Base-by-base conservation (phyloP, 2,329 filamentous ascomycete species). In the Xylaria sp. region DNA sequence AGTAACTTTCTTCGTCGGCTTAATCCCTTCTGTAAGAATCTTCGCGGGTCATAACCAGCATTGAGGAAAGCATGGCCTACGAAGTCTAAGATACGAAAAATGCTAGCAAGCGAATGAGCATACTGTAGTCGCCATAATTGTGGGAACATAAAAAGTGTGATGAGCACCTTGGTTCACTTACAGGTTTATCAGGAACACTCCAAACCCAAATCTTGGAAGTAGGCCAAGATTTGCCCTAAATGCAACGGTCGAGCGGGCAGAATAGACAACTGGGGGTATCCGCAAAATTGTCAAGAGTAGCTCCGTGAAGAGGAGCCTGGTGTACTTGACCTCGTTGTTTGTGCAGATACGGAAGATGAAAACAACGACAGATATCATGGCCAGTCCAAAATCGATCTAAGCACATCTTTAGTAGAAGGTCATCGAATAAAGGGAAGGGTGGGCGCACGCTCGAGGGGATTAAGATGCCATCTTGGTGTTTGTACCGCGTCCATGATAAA, bases 111-210 rank as follows among this genome's bases (percentile, higher is more conserved):
- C 25, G 1, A 63, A 64, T 57, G 48, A 68, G 58, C 42, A 72
- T 65, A 35, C 12, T 42, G 21, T 3, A 16, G n/a, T 21, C 2
- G 32, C 16, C 18, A 18, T 51, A 16, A 27, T 18, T 9, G 16
- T n/a, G n/a, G 5, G 37, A 8, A n/a, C 13, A 58, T 16, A 40
- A 32, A 27, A 27, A 59, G 40, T 10, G 25, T 13, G 8, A 27
- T 23, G 35, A 44, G 2, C 2, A 51, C 40, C 16, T n/a, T 12
- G 60, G 35, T 40, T n/a, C 23, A 72, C 76, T 73, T 71, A 78
- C 76, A 78, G 66, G 54, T 78, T 78, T 60, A 78, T 75, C 57
- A 78, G 68, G 60, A 78, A 78, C 29, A 78, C 69, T 21, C 76
- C 76, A 55, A 77, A 74, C 10, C 75, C 73, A 35, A 78, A 77